Percentiles rank a stretch among this genome's conserved stretches.
Evolutionary conservation across 306 rosid genomes (phyloP).

Genomic region (Coriaria nepalensis): DNA sequence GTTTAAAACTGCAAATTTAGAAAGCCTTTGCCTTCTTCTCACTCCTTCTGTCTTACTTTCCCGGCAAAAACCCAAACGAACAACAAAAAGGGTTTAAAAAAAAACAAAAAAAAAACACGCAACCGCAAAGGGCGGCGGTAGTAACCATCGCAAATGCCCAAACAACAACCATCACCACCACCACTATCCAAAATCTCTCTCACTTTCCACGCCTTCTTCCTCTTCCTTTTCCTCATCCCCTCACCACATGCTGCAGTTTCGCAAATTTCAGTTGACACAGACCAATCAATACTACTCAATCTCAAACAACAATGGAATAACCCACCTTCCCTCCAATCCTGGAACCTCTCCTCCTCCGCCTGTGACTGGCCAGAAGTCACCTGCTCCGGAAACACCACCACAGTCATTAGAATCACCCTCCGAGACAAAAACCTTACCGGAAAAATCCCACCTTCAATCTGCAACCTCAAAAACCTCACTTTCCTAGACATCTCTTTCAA

Average conservation of each 20-base stretch:
- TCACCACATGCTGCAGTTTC: conserved; percentile 34
- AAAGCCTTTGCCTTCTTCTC: too few species aligned
- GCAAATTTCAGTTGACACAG: conserved; percentile 19
- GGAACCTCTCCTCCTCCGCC: conserved; percentile 54
- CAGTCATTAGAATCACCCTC: conserved; percentile 35
- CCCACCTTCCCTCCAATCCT: conserved; percentile 45
- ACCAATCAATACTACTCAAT: conserved; percentile 28
- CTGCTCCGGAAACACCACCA: conserved; percentile 21
- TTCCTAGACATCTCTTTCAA: conserved; percentile 40
- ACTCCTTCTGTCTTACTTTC: conserved; percentile 9
- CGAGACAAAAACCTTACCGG: conserved; percentile 17
- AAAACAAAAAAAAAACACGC: background rate
- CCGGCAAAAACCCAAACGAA: conserved; percentile 31
- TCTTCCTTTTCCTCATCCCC: conserved; percentile 18
- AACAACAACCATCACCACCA: conserved; percentile 8
- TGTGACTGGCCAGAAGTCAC: conserved; percentile 55
- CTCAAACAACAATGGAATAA: conserved; percentile 42
- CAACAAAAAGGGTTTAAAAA: too few species aligned
- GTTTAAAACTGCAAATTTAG: too few species aligned
- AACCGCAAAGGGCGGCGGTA: conserved; percentile 1
- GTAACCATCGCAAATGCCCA: conserved; percentile 17
- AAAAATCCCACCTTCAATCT: conserved; percentile 33
- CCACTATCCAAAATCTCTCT: background rate
- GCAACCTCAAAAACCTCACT: conserved; percentile 41
- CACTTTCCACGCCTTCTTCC: conserved; percentile 13